Evolutionary conservation across 1,284 basidiomycete genomes (phyloP).

Genomic region (Puccinia brachypodii): DNA sequence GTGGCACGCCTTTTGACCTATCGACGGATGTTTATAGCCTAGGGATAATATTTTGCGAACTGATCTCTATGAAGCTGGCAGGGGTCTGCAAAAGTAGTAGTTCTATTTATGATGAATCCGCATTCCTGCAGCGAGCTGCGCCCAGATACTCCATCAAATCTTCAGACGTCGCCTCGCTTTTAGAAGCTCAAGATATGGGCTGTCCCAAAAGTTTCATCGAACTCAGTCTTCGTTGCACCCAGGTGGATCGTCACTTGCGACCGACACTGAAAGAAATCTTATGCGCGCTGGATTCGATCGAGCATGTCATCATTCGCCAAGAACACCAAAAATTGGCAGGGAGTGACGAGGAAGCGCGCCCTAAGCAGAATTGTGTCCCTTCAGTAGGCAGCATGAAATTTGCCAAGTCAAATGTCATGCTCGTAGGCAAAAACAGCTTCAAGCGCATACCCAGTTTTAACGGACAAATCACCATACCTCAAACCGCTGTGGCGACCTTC

Average conservation of each 20-base stretch:
- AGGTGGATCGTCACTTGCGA: slow-evolving; percentile 67
- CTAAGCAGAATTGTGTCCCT: neutral
- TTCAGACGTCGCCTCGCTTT: slow-evolving; percentile 66
- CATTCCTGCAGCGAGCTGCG: slow-evolving; percentile 66
- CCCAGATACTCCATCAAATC: slow-evolving; percentile 76
- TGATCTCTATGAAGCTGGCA: slow-evolving; percentile 77
- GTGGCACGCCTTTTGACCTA: slow-evolving; percentile 85
- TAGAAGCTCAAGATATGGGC: slow-evolving; percentile 66
- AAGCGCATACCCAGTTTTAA: slow-evolving; percentile 43
- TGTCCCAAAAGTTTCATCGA: slow-evolving; percentile 77
- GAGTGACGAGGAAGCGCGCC: neutral
- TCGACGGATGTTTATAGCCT: slow-evolving; percentile 92
- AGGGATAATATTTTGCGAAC: slow-evolving; percentile 92
- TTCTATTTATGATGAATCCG: slow-evolving; percentile 57
- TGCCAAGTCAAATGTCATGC: slow-evolving; percentile 10
- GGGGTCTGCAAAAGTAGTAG: slow-evolving; percentile 59
- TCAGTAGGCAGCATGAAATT: slow-evolving; percentile 39
- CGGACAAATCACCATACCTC: slow-evolving; percentile 31
- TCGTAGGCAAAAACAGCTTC: neutral
- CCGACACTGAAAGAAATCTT: slow-evolving; percentile 78
- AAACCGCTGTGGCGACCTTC: neutral
- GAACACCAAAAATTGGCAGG: slow-evolving; percentile 58
- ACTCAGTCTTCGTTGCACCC: slow-evolving; percentile 76
- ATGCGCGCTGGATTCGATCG: slow-evolving; percentile 71
- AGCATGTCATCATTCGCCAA: slow-evolving; percentile 73